Evolutionary conservation across 257 asterid species (phyloP).

Genomic region (Perilla frutescens): DNA sequence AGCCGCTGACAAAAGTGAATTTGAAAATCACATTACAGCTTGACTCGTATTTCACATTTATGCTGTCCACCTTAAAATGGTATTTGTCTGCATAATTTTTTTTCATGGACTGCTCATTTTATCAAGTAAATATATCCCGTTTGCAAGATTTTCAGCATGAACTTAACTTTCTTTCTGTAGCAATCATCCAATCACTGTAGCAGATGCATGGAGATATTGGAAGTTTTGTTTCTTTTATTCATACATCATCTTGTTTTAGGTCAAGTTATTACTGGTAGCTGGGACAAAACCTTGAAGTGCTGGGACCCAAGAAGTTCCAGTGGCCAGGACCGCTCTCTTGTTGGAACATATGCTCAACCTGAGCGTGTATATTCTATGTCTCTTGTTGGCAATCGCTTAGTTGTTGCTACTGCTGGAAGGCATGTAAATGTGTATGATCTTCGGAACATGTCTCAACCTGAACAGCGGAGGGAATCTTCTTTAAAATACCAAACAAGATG

Average conservation of each 20-base stretch:
- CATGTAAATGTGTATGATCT: constrained; percentile 95
- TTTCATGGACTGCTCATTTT: neutral
- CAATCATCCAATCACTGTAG: neutral
- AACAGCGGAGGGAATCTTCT: constrained; percentile 92
- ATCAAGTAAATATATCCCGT: neutral
- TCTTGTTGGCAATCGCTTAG: constrained; percentile 84
- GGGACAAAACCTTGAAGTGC: constrained; percentile 96
- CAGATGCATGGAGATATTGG: constrained; percentile 34
- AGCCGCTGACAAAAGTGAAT: neutral
- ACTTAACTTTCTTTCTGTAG: neutral
- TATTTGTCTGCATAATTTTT: neutral
- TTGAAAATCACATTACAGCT: neutral
- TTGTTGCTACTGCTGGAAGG: constrained; percentile 96
- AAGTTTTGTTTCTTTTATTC: constrained; percentile 28
- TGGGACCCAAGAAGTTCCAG: constrained; percentile 99
- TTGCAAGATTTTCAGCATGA: constrained; percentile 24
- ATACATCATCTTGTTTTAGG: constrained; percentile 49
- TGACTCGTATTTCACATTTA: neutral
- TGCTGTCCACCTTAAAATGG: neutral
- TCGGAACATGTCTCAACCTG: constrained; percentile 95
- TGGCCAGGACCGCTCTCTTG: constrained; percentile 87
- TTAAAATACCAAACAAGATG: constrained; percentile 95
- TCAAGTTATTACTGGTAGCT: constrained; percentile 97
- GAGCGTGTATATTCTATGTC: constrained; percentile 96
- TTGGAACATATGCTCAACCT: constrained; percentile 89